A percentile compares a stretch with the other conserved stretches of the same genome.
phyloP scores from a whole-genome alignment of 1,284 basidiomycete genomes.

The Microbotryum saponariae region DNA sequence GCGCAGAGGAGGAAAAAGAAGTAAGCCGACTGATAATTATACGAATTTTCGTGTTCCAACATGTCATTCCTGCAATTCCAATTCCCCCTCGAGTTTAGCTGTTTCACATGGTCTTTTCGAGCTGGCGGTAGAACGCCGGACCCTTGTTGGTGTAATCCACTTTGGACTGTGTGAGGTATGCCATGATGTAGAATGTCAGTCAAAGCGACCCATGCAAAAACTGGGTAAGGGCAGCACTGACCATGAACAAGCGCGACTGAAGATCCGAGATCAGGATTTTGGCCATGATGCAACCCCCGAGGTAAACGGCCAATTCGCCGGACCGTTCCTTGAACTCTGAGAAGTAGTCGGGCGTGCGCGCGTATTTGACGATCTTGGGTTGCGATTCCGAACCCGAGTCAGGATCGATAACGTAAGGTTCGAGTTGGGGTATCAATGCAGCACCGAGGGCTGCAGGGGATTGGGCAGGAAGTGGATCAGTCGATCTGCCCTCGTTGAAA shows the following conservation, averaged over 20 bases:
- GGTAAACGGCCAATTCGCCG: conserved; percentile 42
- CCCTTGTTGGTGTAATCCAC: conserved; percentile 24
- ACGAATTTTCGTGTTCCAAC: not conserved
- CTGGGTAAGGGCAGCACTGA: not conserved
- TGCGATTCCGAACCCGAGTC: conserved; percentile 51
- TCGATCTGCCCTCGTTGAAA: not conserved
- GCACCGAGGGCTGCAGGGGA: conserved; percentile 44
- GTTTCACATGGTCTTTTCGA: conserved; percentile 5
- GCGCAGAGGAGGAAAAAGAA: conserved; percentile 25
- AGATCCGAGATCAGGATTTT: conserved; percentile 45
- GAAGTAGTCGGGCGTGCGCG: conserved; percentile 85
- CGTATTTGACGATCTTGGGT: conserved; percentile 55
- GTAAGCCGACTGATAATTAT: not conserved
- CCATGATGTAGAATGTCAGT: not conserved
- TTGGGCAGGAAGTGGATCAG: conserved; percentile 38
- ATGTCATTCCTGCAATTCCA: too few species aligned
- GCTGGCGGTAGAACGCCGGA: conserved; percentile 19
- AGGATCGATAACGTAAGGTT: conserved; percentile 58
- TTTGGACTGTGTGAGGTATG: conserved; percentile 15
- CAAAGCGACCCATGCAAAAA: too few species aligned
- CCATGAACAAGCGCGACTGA: conserved; percentile 27
- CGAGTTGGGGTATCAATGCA: conserved; percentile 66
- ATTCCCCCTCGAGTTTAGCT: not conserved
- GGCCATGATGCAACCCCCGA: conserved; percentile 53
- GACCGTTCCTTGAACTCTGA: conserved; percentile 79